Evolutionary conservation across 2,329 filamentous ascomycete genomes (phyloP), one percentile per base, ranked within the genome.

Genomic region (Chaetomium sp.): DNA sequence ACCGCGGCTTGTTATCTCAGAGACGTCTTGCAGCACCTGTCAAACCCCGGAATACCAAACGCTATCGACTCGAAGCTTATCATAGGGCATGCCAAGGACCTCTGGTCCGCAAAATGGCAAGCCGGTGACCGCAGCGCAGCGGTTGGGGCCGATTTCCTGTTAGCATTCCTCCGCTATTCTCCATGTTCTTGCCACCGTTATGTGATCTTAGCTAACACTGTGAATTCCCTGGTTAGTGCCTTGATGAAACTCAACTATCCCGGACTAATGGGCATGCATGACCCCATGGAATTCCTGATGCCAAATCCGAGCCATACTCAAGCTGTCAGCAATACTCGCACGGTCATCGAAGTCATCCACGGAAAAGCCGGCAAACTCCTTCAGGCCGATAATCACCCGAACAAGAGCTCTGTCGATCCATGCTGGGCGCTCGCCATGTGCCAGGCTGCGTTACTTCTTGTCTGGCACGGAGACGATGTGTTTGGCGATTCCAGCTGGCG

Each of bases 211-310:
- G 61, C 61, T 54, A 63, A 57, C 54, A 43, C 42, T 19, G 32
- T 8, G 6, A 36, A 40, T 27, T 27, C 19, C 19, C 19, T 27
- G 19, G 19, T 35, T 52, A 68, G 65, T 53, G 61, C 65, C 44
- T 56, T 68, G 27, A 63, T 68, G 62, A 67, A 66, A 57, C 58
- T 68, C 58, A 65, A 67, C 54, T 59, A 66, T 27, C 60, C 63
- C 11, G 57, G 61, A n/a, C 58, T 68, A 35, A 57, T 63, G 32
- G 42, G 58, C 36, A 57, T 53, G 11, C 53, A 48, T 10, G 44
- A 32, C 11, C 35, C 56, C 7, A 49, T 54, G 33, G 8, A 27
- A 27, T 27, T 43, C 42, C 41, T 49, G 7, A 40, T 52, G 7
- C 42, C 49, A 36, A 57, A 58, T 34, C 49, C 48, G 38, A 54